phyloP scores from a whole-genome alignment of 1,139 yeast genomes.

The Arxiozyma heterogenica region DNA sequence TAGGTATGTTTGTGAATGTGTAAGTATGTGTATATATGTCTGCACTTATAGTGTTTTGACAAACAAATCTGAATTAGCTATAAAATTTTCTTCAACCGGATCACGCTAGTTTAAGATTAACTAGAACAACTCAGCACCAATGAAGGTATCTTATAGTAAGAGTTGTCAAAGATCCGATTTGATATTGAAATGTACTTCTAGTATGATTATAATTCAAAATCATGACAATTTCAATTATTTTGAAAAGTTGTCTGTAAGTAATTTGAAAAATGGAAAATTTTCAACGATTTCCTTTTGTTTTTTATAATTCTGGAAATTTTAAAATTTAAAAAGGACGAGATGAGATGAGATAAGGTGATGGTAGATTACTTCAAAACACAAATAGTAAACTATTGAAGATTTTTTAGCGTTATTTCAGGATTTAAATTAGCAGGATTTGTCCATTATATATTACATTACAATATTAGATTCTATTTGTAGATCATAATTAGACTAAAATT shows the following conservation, averaged over 20 bases:
- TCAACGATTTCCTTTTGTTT: background rate
- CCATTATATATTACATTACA: too few relatives aligned
- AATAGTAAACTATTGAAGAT: too few relatives aligned
- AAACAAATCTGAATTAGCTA: background rate
- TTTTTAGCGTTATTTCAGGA: background rate
- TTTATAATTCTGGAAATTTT: background rate
- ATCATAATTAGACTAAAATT: background rate
- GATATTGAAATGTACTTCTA: background rate
- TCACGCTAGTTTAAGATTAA: background rate
- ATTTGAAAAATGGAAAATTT: background rate
- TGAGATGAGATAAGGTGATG: conserved; percentile 5
- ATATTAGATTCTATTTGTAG: too few relatives aligned
- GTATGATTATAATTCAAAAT: background rate
- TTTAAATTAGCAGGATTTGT: too few relatives aligned
- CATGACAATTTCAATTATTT: background rate
- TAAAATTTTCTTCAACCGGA: background rate
- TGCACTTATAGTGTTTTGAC: background rate
- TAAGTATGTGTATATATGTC: background rate
- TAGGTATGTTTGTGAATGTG: background rate
- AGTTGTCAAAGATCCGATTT: background rate
- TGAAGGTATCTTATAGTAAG: too few relatives aligned
- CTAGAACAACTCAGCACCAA: background rate
- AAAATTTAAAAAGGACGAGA: conserved; percentile 2
- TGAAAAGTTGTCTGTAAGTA: background rate
- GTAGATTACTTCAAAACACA: too few relatives aligned